Evolutionary conservation across 768 basidiomycete genomes (phyloP).

Genomic region (Mycena rosella): DNA sequence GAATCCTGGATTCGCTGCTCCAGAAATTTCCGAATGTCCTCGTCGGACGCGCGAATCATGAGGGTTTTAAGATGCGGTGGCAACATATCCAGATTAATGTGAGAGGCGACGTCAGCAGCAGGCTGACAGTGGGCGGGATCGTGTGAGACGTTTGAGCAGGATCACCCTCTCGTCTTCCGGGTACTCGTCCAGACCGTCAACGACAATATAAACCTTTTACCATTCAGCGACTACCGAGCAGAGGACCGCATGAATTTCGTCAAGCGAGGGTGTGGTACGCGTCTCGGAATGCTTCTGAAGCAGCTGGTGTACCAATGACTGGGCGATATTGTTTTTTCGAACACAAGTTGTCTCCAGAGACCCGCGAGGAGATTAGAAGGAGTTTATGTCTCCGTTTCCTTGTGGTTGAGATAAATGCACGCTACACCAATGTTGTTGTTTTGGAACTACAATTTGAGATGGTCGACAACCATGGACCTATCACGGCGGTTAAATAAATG

Average conservation of each 20-base stretch:
- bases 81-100: not conserved
- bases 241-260: too few relatives aligned
- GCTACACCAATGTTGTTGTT: not conserved
- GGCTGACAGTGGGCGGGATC: not conserved
- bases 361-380: too few relatives aligned
- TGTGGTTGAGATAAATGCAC: slow-evolving; percentile 1
- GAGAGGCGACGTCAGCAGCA: not conserved
- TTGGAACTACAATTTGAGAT: not conserved
- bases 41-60: not conserved
- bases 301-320: not conserved
- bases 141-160: not conserved
- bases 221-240: too few relatives aligned
- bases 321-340: not conserved
- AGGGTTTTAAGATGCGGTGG: not conserved
- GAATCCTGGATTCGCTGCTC: not conserved
- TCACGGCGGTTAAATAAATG: not conserved
- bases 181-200: not conserved
- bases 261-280: not conserved
- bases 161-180: not conserved
- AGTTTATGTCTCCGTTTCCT: not conserved
- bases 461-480: not conserved
- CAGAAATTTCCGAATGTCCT: not conserved
- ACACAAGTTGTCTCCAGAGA: slow-evolving; percentile 1
- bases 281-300: not conserved
- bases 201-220: too few relatives aligned